Conservation (phyloP, 805 yeast genomes). For the Schwanniomyces sp. region DNA sequence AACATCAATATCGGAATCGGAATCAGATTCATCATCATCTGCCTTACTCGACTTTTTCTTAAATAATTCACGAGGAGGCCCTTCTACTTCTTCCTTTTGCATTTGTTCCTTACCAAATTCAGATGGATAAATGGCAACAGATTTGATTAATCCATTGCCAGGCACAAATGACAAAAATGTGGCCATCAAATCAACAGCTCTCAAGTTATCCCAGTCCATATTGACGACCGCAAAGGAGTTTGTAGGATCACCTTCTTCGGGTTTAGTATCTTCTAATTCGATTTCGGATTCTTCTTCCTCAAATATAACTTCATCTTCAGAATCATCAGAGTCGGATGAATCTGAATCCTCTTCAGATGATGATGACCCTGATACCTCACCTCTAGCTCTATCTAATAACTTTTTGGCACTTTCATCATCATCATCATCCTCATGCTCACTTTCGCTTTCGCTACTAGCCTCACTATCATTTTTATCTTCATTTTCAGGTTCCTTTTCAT, state of each 20-base stretch:
- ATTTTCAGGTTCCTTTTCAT: constrained; percentile 9
- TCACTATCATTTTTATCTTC: constrained; percentile 8
- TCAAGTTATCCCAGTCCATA: constrained; percentile 96
- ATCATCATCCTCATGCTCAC: constrained; percentile 20
- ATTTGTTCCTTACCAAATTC: constrained; percentile 92
- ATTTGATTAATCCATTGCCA: constrained; percentile 61
- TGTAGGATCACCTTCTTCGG: constrained; percentile 89
- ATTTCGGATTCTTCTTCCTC: constrained; percentile 53
- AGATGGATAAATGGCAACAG: constrained; percentile 79
- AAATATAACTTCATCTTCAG: constrained; percentile 45
- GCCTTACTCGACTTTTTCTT: constrained; percentile 42
- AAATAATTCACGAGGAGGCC: constrained; percentile 89
- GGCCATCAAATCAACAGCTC: constrained; percentile 83
- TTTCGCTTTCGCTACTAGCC: constrained; percentile 8
- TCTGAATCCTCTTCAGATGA: constrained; percentile 33
- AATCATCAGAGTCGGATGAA: constrained; percentile 39
- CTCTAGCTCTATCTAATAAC: constrained; percentile 62
- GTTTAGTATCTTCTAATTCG: constrained; percentile 55
- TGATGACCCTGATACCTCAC: constrained; percentile 48
- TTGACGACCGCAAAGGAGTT: constrained; percentile 86
- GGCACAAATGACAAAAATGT: constrained; percentile 87
- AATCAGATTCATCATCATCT: constrained; percentile 31
- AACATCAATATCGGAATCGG: constrained; percentile 40
- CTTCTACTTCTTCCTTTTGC: constrained; percentile 86
- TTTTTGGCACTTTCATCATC: constrained; percentile 14